phyloP scores from a whole-genome alignment of 2,329 filamentous ascomycete species.

The Neofusicoccum umdonicola region DNA sequence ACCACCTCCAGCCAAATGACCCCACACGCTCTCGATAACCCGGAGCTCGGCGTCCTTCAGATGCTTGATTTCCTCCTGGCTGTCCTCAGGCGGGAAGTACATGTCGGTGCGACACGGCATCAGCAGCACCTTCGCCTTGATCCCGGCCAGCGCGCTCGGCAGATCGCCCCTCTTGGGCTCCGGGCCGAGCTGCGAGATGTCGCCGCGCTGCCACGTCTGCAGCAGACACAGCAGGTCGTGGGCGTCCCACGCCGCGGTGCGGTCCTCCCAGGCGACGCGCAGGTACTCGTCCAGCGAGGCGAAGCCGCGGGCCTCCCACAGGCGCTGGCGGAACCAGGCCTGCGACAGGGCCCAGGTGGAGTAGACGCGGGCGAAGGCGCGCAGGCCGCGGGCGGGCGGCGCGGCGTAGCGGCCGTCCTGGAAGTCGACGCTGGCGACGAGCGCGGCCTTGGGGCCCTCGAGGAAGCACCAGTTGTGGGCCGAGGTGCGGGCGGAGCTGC shows the following conservation, averaged over 20 bases:
- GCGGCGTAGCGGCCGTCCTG: neutral
- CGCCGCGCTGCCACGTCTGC: conserved; percentile 44
- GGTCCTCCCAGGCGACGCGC: conserved; percentile 32
- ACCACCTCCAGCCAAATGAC: conserved; percentile 42
- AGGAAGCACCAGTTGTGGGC: conserved; percentile 56
- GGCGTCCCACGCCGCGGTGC: conserved; percentile 29
- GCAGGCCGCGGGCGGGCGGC: conserved; percentile 22
- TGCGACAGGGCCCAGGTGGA: conserved; percentile 42
- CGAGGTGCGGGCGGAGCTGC: conserved; percentile 51
- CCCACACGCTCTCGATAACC: conserved; percentile 40
- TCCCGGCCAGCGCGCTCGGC: conserved; percentile 33
- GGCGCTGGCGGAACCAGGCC: conserved; percentile 40
- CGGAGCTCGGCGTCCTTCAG: conserved; percentile 32
- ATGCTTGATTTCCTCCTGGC: conserved; percentile 34
- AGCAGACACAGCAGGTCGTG: conserved; percentile 39
- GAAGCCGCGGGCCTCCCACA: conserved; percentile 36
- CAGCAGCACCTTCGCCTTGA: conserved; percentile 37
- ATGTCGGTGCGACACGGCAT: conserved; percentile 42
- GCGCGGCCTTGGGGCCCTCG: conserved; percentile 52
- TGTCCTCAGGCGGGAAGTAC: conserved; percentile 43
- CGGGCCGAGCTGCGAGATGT: conserved; percentile 29
- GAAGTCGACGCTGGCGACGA: conserved; percentile 45
- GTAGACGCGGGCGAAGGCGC: conserved; percentile 40
- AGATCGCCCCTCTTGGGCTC: conserved; percentile 30
- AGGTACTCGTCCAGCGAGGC: conserved; percentile 26